Evolutionary conservation across 139 green algal species (phyloP), one percentile per base, ranked within the genome.

Genomic region (Chlamydomonas eustigma): DNA sequence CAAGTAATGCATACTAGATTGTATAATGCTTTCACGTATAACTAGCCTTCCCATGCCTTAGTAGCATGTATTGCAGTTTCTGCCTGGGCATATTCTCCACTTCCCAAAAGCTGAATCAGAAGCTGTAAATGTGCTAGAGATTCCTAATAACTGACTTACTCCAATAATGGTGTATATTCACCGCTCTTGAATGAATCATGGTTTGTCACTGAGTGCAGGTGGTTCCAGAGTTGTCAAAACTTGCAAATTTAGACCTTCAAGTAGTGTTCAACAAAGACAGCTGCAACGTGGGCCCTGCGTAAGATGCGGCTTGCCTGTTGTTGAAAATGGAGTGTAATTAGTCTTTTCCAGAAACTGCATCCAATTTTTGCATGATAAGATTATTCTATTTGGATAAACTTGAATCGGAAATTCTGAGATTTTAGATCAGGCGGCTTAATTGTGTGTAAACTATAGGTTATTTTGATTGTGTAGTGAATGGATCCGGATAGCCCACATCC

Each of bases 221-320:
- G n/a, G 91, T 97, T 39, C 93, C 93, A 0, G 91, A 97, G 86
- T 87, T 97, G 28, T 70, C 71, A 4, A 51, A 75, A 1, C 91
- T 97, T 76, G 91, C 92, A 12, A 89, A 94, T 63, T 72, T 97
- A 50, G 80, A 94, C 44, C 35, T 96, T 24, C 70, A 90, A 67
- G 79, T 84, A 4, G 39, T 83, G 30, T 85, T 84, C 83, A 92
- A 92, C 82, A 82, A 83, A 73, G 91, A 94, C 85, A 85, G 65
- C 65, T 88, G 74, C 39, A 79, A 85, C 3, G 84, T 92, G 44
- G 64, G 75, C 12, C 75, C 39, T 2, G 30, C 79, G 65, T 58
- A n/a, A n/a, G n/a, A n/a, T n/a, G n/a, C n/a, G n/a, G n/a, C n/a
- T n/a, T n/a, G n/a, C n/a, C n/a, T n/a, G n/a, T n/a, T n/a, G n/a